Evolutionary conservation across 2,329 filamentous ascomycete species (phyloP).

Genomic region (Herpotrichia juniperi): DNA sequence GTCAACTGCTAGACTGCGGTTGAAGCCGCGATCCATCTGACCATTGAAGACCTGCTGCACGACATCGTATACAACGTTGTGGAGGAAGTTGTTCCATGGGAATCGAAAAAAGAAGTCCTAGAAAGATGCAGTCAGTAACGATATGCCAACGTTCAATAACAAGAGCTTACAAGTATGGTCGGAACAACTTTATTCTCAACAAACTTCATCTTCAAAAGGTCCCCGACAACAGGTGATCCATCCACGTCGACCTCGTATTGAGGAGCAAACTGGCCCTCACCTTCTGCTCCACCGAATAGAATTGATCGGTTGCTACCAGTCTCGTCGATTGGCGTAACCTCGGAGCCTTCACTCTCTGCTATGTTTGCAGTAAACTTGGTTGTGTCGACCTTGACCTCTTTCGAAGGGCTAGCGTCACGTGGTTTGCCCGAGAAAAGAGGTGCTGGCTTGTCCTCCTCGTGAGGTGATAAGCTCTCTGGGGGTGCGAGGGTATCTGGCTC

Average conservation of each 20-base stretch:
- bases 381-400: conserved; percentile 33
- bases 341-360: conserved; percentile 37
- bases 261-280: conserved; percentile 28
- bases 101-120: conserved; percentile 98
- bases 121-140: neutral
- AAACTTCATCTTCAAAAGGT: conserved; percentile 94
- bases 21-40: conserved; percentile 94
- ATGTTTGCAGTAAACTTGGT: conserved; percentile 33
- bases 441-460: conserved; percentile 71
- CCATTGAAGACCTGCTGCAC: conserved; percentile 99
- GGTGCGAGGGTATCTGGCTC: conserved; percentile 31
- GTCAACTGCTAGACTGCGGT: conserved; percentile 86
- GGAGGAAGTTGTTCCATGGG: conserved; percentile 99
- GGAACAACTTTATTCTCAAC: conserved; percentile 93
- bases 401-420: conserved; percentile 30
- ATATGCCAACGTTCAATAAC: neutral
- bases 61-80: conserved; percentile 99
- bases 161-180: conserved; percentile 81
- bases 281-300: conserved; percentile 40
- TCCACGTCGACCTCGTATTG: conserved; percentile 65
- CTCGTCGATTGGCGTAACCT: conserved; percentile 46
- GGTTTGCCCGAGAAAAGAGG: conserved; percentile 64
- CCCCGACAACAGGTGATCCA: conserved; percentile 83
- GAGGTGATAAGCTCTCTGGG: conserved; percentile 54
- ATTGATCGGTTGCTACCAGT: conserved; percentile 40